phyloP scores from a whole-genome alignment of 129 eudicot species.

The Saussurea involucrata region DNA sequence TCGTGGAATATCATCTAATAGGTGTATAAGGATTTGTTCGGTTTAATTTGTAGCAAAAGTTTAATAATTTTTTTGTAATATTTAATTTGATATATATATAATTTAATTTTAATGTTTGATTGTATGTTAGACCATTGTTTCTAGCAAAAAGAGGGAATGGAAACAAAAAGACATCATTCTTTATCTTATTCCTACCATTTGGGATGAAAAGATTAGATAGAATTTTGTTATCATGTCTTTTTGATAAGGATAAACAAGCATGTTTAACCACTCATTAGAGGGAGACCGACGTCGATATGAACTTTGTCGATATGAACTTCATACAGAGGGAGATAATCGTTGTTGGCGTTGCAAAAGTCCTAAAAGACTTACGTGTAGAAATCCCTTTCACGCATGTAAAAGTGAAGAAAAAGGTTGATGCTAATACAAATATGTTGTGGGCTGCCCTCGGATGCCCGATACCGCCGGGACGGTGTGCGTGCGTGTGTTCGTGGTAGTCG shows the following conservation, averaged over 20 bases:
- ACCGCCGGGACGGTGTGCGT: too few species aligned
- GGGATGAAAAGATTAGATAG: not conserved
- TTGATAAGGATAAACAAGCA: not conserved
- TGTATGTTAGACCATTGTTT: too few species aligned
- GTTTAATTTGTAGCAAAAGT: not conserved
- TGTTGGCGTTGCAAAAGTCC: not conserved
- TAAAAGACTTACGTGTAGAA: not conserved
- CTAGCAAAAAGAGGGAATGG: not conserved
- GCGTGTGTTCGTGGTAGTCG: too few species aligned
- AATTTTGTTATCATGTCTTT: not conserved
- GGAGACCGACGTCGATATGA: not conserved
- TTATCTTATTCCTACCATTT: not conserved
- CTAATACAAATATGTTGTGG: too few species aligned
- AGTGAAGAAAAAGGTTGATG: not conserved
- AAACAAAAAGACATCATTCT: not conserved
- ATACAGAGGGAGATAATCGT: not conserved
- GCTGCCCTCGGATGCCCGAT: too few species aligned
- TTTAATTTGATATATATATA: too few species aligned
- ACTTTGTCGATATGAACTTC: not conserved
- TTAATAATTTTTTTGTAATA: too few species aligned
- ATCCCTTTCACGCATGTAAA: not conserved
- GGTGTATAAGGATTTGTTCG: not conserved
- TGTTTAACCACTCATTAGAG: not conserved
- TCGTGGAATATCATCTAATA: not conserved
- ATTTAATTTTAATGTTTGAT: too few species aligned